Evolutionary conservation across 306 rosid genomes (phyloP), one percentile per base, ranked within the genome.

Genomic region (Rosa rugosa): DNA sequence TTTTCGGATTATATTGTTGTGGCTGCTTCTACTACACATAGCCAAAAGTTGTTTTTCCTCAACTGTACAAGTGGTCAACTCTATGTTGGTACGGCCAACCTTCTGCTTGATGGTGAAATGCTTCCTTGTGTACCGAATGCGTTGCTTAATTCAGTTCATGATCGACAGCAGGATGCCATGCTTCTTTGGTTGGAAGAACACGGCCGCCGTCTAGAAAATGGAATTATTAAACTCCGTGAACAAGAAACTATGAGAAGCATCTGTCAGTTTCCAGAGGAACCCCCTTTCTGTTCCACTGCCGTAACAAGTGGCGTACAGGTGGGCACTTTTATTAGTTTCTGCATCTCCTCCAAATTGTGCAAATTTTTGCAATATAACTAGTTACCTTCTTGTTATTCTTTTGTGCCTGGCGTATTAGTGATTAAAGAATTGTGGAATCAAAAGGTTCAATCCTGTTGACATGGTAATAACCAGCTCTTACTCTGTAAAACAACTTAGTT

Each of bases 121-220:
- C 84, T 95, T 70, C 92, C 94, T 3, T 95, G 97, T 81, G 98
- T 92, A 51, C 99, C 99, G 7, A 78, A 79, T 71, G 84, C 56
- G 36, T 74, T 89, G 81, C 83, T 90, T 71, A 86, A 70, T 69
- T 90, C 92, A 22, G 81, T 79, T 46, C 88, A 75, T 65, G 87
- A 76, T 53, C 81, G 77, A n/a, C 91, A 83, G 75, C 97, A 89
- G 60, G 98, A 94, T 85, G 97, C 90, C 56, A 83, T 88, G 97
- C 88, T 95, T 77, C 84, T 89, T 64, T 95, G 99, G 99, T 80
- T 95, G 75, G 99, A 94, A 88, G 97, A 94, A 80, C 99, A 92
- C 53, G 92, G 81, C 6, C 89, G 88, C 57, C 97, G 96, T 69
- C 79, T 94, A 80, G 90, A 92, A 70, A 77, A 76, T 81, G 94